Percentiles rank a stretch among this genome's conserved stretches.
Evolutionary conservation across 345 rosid genomes (phyloP).

Genomic region (Lepidium sativum): DNA sequence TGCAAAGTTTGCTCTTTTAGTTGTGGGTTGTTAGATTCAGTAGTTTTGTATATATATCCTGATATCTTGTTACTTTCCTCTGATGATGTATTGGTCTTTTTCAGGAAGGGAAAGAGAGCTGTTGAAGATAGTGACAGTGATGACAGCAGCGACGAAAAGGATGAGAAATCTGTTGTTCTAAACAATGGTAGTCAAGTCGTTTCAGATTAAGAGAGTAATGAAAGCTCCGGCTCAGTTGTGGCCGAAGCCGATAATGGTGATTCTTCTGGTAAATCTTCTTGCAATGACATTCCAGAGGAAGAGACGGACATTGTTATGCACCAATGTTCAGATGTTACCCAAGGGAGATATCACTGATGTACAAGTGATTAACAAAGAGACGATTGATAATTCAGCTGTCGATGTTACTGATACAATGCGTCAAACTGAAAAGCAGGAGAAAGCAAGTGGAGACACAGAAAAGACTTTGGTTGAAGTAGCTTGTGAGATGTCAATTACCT

Average conservation of each 20-base stretch:
- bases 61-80: neutral
- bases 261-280: slow-evolving; percentile 33
- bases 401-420: slow-evolving; percentile 19
- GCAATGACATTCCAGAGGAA: slow-evolving; percentile 53
- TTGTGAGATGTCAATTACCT: slow-evolving; percentile 4
- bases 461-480: slow-evolving; percentile 11
- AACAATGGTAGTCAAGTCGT: slow-evolving; percentile 34
- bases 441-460: slow-evolving; percentile 13
- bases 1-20: neutral
- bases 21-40: neutral
- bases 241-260: slow-evolving; percentile 33
- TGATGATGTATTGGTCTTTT: neutral
- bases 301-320: slow-evolving; percentile 34
- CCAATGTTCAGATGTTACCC: slow-evolving; percentile 17
- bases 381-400: slow-evolving; percentile 11
- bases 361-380: slow-evolving; percentile 23
- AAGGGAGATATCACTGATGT: slow-evolving; percentile 17
- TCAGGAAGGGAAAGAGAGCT: slow-evolving; percentile 79
- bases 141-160: slow-evolving; percentile 49
- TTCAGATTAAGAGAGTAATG: slow-evolving; percentile 42
- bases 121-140: slow-evolving; percentile 62
- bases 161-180: slow-evolving; percentile 53
- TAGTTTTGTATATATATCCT: neutral
- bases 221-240: slow-evolving; percentile 45
- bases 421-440: slow-evolving; percentile 23